Evolutionary conservation across 805 yeast genomes (phyloP).

Genomic region (Metschnikowia orientalis): DNA sequence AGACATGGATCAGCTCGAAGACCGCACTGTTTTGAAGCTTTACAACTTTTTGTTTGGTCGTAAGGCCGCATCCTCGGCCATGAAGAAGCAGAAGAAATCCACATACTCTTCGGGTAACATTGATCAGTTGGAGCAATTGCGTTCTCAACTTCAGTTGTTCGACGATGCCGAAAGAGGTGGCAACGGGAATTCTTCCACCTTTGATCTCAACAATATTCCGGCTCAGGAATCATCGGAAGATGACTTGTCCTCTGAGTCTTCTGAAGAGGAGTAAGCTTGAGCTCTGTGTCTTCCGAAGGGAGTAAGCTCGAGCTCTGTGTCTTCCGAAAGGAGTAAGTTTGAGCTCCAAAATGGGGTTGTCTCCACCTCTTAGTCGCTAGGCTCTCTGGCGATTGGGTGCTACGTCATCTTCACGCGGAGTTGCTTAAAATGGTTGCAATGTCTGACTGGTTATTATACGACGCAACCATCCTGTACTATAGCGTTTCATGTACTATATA

Average conservation of each 20-base stretch:
- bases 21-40: constrained; percentile 72
- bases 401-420: no score
- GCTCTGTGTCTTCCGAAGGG: constrained; percentile 70
- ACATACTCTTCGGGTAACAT: constrained; percentile 28
- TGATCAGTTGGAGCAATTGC: constrained; percentile 62
- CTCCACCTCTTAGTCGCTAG: no score
- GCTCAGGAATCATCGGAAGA: constrained; percentile 47
- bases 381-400: no score
- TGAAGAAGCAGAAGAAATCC: constrained; percentile 41
- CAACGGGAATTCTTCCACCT: constrained; percentile 21
- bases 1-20: constrained; percentile 90
- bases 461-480: constrained; percentile 6
- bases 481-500: constrained; percentile 17
- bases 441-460: no score
- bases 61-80: constrained; percentile 36
- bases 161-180: constrained; percentile 30
- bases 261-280: constrained; percentile 71
- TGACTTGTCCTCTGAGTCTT: constrained; percentile 51
- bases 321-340: constrained; percentile 68
- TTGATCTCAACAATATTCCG: constrained; percentile 33
- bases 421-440: no score
- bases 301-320: constrained; percentile 56
- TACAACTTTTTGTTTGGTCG: constrained; percentile 69
- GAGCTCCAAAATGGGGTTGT: no score
- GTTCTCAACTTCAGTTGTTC: constrained; percentile 45